Evolutionary conservation across 768 basidiomycete species (phyloP).

Genomic region (Kwoniella mangroviensis): DNA sequence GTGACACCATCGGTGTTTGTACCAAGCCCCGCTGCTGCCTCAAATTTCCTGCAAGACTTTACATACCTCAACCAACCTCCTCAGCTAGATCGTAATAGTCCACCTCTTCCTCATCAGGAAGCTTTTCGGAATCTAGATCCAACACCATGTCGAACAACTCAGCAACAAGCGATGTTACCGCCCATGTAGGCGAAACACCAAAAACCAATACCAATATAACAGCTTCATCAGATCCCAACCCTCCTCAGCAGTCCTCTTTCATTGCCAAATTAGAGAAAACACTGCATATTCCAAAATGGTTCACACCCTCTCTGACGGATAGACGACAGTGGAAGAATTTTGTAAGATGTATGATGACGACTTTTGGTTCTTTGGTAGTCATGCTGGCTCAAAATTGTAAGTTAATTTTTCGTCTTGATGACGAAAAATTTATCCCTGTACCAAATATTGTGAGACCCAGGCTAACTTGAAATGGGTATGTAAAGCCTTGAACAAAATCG

Average conservation of each 20-base stretch:
- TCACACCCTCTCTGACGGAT: conserved; percentile 22
- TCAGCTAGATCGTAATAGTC: background rate
- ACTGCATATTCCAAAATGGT: conserved; percentile 18
- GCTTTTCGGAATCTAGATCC: background rate
- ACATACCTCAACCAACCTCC: no score
- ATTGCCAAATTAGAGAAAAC: conserved; percentile 13
- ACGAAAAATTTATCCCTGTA: no score
- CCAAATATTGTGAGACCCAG: background rate
- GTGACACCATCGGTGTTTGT: background rate
- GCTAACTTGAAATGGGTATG: background rate
- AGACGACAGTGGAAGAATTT: conserved; percentile 54
- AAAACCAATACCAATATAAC: background rate
- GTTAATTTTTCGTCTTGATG: conserved; percentile 22
- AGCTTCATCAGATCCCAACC: background rate
- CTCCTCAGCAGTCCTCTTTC: background rate
- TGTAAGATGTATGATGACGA: conserved; percentile 47
- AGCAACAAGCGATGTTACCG: conserved; percentile 1
- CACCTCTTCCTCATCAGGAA: background rate
- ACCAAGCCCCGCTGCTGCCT: no score
- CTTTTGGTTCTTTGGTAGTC: conserved; percentile 46
- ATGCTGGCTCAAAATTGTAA: conserved; percentile 45
- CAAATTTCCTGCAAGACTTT: no score
- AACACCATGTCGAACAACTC: background rate
- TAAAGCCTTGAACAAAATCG: conserved; percentile 40
- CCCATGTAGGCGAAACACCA: background rate